Base-by-base conservation (phyloP, 1,139 yeast species). In the Yamadazyma aaseri region DNA sequence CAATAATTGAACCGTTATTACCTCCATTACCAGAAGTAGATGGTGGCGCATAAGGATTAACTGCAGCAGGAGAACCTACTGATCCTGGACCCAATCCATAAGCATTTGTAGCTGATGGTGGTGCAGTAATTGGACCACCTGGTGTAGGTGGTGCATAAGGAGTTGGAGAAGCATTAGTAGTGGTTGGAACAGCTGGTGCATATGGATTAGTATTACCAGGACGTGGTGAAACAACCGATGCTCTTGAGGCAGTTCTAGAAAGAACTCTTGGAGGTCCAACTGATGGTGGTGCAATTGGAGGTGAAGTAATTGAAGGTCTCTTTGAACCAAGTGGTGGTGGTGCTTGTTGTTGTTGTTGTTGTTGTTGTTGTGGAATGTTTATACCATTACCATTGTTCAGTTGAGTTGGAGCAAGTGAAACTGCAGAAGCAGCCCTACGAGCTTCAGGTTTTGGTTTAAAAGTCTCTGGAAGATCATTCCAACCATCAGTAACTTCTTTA, bases 401-500 rank as follows among this genome's bases (percentile, higher is more conserved):
- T 27, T 56, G 52, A 13, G 55, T 43, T 12, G 56, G 53, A n/a
- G 56, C 38, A 4, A 54, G 42, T 9, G 57, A 46, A 1, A 72
- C 70, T 2, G 80, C 67, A 13, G 78, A 71, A 35, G 77, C 39
- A 9, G 40, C 71, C 47, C 82, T 73, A 22, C 76, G 71, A 10
- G 77, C 61, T 20, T 71, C 63, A 15, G 75, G 64, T 49, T 63
- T 54, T 30, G 59, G 55, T 67, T 68, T 78, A 56, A 82, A 72
- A 17, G 76, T 69, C n/a, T 81, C 72, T 32, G 97, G 96, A 45
- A 90, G 68, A 58, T 90, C 97, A 53, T 90, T 90, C 97, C 97
- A 90, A 3, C 97, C 97, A 32, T 85, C 92, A 29, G 81, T 81
- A 29, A 83, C 83, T 50, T 54, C 56, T 35, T 72, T 76, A 48